phyloP scores from a whole-genome alignment of 169 alveolate genomes.

The Eimeria praecox region DNA sequence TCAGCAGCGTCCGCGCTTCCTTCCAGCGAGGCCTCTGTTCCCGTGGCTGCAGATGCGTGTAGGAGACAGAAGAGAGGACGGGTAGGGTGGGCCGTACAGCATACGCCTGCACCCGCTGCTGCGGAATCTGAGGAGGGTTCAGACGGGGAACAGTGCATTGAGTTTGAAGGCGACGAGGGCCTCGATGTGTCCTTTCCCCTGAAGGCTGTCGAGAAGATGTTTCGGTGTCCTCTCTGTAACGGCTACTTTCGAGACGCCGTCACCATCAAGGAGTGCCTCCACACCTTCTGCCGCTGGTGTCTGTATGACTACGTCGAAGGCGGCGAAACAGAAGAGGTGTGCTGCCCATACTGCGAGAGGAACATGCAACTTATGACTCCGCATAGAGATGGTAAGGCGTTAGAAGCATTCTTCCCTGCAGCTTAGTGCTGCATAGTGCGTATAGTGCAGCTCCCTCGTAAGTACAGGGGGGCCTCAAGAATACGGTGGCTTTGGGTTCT shows the following conservation, averaged over 20 bases:
- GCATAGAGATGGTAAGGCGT: constrained; percentile 71
- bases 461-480: not conserved
- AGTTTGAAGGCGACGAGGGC: constrained; percentile 79
- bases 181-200: constrained; percentile 71
- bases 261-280: constrained; percentile 87
- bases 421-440: not conserved
- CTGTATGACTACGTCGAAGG: constrained; percentile 80
- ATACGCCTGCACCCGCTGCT: constrained; percentile 15
- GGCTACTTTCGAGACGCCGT: constrained; percentile 87
- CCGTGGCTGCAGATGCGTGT: not conserved
- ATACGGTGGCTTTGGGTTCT: not conserved
- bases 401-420: not conserved
- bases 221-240: constrained; percentile 84
- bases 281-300: constrained; percentile 87
- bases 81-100: not conserved
- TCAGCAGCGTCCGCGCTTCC: not conserved
- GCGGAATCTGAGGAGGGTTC: constrained; percentile 19
- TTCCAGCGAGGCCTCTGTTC: not conserved
- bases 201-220: constrained; percentile 62
- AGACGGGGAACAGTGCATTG: constrained; percentile 32
- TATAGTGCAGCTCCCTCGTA: not conserved
- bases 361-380: constrained; percentile 31
- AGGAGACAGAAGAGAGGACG: constrained; percentile 18
- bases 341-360: constrained; percentile 86
- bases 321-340: constrained; percentile 79